Evolutionary conservation across 2,329 filamentous ascomycete genomes (phyloP), one percentile per base, ranked within the genome.

Genomic region (Aspergillus fructus): DNA sequence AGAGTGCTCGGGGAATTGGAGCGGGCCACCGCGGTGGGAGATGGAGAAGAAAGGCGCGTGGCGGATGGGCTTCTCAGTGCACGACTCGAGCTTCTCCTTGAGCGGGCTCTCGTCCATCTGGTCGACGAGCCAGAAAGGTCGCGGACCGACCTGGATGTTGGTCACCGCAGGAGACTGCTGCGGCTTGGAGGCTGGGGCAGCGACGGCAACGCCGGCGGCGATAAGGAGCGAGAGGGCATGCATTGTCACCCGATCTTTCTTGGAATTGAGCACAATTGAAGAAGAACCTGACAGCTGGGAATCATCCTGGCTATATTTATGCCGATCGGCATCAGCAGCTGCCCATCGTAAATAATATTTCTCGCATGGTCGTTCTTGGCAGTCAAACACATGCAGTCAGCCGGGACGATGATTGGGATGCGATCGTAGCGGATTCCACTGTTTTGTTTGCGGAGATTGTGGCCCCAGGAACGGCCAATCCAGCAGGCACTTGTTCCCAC

Each of bases 91-190:
- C 37, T 64, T 50, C 15, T 37, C 45, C 43, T 64, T 64, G 55
- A 64, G 55, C 8, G 62, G 56, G 24, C 60, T 46, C 23, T 61
- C 50, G n/a, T 56, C 59, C 62, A 64, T 64, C 21, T 59, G 56
- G 46, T 64, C 59, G 3, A 64, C 41, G 11, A 64, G 60, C 47
- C 55, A 64, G 56, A 58, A 64, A n/a, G 62, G 62, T 13, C 62
- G 59, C 13, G 60, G 60, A 4, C 62, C 62, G 33, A 64, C 62
- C 43, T 64, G 62, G 53, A 64, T 64, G 51, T 64, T 63, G 51
- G 57, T 62, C 30, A 62, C 45, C 5, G 43, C 43, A 33, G 43
- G 17, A 34, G 33, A 12, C 30, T 43, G 27, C 24, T 48, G 33
- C 55, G 46, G 41, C 41, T 45, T 55, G 49, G 45, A 49, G 17